Evolutionary conservation across 768 basidiomycete species (phyloP).

Genomic region (Hygrocybe coccinea): DNA sequence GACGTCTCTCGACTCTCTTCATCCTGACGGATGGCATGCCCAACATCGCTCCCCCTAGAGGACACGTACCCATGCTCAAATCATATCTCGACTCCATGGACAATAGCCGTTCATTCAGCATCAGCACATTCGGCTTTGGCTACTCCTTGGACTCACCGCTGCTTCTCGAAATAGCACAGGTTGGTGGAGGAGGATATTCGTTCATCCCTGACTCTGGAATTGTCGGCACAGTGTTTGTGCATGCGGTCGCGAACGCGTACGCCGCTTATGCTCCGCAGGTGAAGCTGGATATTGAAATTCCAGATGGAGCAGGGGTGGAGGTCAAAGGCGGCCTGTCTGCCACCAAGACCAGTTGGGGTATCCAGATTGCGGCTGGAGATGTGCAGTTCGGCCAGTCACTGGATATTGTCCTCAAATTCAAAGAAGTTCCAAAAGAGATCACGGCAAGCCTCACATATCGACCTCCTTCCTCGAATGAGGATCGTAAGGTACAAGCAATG

Average conservation of each 20-base stretch:
- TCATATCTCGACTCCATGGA: neutral
- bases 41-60: slow-evolving; percentile 3
- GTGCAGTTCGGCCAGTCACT: slow-evolving; percentile 9
- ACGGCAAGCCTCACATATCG: slow-evolving; percentile 6
- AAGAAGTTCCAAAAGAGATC: neutral
- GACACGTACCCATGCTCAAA: slow-evolving; percentile 3
- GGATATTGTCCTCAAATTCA: slow-evolving; percentile 2
- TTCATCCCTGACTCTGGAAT: slow-evolving; percentile 10
- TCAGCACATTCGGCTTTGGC: slow-evolving; percentile 9
- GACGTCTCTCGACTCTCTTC: slow-evolving; percentile 4
- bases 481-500: slow-evolving; percentile 2
- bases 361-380: slow-evolving; percentile 7
- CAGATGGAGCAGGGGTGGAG: neutral
- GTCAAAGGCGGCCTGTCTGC: slow-evolving; percentile 5
- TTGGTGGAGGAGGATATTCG: slow-evolving; percentile 6
- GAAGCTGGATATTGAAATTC: slow-evolving; percentile 3
- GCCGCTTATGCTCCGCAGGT: slow-evolving; percentile 5
- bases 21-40: slow-evolving; percentile 10
- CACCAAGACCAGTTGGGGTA: slow-evolving; percentile 6
- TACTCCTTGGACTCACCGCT: slow-evolving; percentile 6
- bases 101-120: neutral
- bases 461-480: neutral
- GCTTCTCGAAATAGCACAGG: slow-evolving; percentile 5
- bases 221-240: slow-evolving; percentile 8
- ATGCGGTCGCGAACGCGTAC: slow-evolving; percentile 8